phyloP scores from a whole-genome alignment of 108 stramenopile genomes.

The Thalassiosira profunda region DNA sequence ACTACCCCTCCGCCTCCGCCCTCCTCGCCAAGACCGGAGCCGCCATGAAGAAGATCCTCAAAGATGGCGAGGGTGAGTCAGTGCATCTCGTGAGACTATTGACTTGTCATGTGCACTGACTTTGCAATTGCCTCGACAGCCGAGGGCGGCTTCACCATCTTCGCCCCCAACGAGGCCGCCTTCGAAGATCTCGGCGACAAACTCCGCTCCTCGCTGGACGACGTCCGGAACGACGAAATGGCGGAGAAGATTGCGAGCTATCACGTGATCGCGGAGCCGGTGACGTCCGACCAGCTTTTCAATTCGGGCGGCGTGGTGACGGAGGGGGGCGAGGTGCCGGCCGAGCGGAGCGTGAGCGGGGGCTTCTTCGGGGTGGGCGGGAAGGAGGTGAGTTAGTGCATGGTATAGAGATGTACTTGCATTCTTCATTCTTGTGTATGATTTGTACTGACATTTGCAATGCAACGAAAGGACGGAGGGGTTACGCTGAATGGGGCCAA shows the following conservation, averaged over 20 bases:
- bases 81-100: no score
- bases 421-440: background rate
- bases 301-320: conserved; percentile 74
- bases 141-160: conserved; percentile 67
- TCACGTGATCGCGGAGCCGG: conserved; percentile 73
- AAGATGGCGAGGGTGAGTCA: no score
- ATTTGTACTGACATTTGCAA: background rate
- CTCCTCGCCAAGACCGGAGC: conserved; percentile 32
- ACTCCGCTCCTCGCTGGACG: conserved; percentile 54
- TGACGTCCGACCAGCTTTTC: conserved; percentile 55
- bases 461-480: conserved; percentile 61
- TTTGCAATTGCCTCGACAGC: no score
- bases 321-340: conserved; percentile 66
- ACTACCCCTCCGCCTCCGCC: conserved; percentile 21
- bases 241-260: conserved; percentile 73
- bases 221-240: conserved; percentile 79
- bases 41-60: conserved; percentile 38
- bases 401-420: background rate
- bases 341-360: conserved; percentile 62
- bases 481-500: conserved; percentile 64
- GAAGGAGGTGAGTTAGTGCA: no score
- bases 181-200: conserved; percentile 69
- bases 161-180: conserved; percentile 77
- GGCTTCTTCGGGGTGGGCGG: conserved; percentile 82
- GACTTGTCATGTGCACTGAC: no score